Conservation (phyloP, 345 rosid species). For the Moringa oleifera region DNA sequence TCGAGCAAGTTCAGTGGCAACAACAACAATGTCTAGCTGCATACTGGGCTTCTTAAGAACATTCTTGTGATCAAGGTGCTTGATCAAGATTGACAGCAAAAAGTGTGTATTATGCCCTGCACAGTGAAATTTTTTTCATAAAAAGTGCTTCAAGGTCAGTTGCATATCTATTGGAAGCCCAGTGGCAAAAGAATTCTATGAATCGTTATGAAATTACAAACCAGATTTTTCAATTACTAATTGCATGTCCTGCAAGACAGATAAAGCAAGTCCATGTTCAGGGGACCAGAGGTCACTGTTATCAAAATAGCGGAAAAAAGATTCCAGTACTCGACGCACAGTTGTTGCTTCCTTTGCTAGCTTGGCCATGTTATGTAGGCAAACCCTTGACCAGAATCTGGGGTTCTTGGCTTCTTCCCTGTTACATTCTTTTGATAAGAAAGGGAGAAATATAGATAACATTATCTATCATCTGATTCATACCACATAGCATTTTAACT, state of each 20-base stretch:
- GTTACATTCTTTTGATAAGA: conserved; percentile 10
- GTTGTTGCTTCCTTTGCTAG: conserved; percentile 72
- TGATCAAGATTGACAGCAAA: conserved; percentile 55
- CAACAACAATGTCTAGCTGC: conserved; percentile 57
- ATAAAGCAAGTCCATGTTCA: conserved; percentile 52
- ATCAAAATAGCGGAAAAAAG: conserved; percentile 63
- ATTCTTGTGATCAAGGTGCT: conserved; percentile 75
- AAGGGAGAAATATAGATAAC: conserved; percentile 4
- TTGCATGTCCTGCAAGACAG: conserved; percentile 55
- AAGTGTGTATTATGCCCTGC: conserved; percentile 65
- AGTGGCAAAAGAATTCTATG: conserved; percentile 6
- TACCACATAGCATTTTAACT: conserved; percentile 3
- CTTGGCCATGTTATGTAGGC: conserved; percentile 54
- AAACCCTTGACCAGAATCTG: conserved; percentile 64
- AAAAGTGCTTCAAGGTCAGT: conserved; percentile 8
- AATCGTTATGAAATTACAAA: conserved; percentile 17
- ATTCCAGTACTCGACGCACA: conserved; percentile 60
- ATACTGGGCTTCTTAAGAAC: conserved; percentile 55
- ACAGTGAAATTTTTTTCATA: conserved; percentile 4
- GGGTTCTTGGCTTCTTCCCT: conserved; percentile 57
- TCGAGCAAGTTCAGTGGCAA: conserved; percentile 51
- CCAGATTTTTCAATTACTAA: conserved; percentile 60
- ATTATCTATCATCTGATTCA: conserved; percentile 4
- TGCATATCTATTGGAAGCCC: background rate
- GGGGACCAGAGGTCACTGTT: conserved; percentile 54